Evolutionary conservation across 345 rosid genomes (phyloP).

Genomic region (Salix dunnii): DNA sequence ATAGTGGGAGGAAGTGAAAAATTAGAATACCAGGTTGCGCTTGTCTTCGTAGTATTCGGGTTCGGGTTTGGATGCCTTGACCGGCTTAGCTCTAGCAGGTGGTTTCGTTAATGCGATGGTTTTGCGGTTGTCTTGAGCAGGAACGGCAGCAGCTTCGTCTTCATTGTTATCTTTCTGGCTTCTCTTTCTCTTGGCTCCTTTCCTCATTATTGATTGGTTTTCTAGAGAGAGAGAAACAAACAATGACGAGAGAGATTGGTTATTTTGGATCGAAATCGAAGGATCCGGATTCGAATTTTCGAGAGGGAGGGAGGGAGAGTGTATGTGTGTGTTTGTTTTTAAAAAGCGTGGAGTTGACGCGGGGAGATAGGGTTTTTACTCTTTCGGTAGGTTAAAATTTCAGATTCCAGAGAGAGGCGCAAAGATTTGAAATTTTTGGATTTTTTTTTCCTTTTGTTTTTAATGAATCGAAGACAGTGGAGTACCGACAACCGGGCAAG

Average conservation of each 20-base stretch:
- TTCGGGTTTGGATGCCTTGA: conserved; percentile 51
- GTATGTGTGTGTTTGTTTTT: neutral
- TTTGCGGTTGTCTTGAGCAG: neutral
- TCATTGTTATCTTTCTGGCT: conserved; percentile 8
- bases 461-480: too few species aligned
- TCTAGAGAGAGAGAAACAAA: neutral
- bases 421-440: neutral
- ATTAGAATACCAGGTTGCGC: conserved; percentile 65
- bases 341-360: conserved; percentile 1
- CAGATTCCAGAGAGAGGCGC: neutral
- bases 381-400: neutral
- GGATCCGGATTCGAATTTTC: neutral
- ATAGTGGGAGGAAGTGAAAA: neutral
- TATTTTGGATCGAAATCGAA: neutral
- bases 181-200: conserved; percentile 24
- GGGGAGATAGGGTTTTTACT: conserved; percentile 5
- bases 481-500: neutral
- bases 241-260: neutral
- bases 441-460: neutral
- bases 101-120: neutral
- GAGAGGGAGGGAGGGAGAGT: neutral
- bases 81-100: conserved; percentile 47
- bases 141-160: conserved; percentile 10
- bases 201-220: conserved; percentile 10
- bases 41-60: conserved; percentile 80